These are phyloP conservation scores for Novakomyces olei DNA, from an alignment of 805 yeast genomes.

Conservation along the genomic window DNA sequence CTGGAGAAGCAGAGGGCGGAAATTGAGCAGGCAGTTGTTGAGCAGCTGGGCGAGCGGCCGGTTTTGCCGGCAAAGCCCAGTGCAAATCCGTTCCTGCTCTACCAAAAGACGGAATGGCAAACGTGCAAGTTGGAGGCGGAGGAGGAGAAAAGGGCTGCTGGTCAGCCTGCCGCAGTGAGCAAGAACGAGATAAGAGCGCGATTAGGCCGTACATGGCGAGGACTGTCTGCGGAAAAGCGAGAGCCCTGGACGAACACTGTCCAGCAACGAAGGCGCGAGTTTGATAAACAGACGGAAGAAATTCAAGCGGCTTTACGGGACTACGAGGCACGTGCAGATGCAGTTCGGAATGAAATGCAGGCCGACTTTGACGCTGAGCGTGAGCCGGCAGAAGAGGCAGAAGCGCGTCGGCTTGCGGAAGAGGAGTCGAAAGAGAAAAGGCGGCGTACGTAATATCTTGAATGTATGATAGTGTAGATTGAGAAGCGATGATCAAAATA, in stretches of 20 bases:
- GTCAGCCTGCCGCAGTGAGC: constrained; percentile 16
- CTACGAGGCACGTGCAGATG: not conserved
- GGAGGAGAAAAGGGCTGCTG: constrained; percentile 12
- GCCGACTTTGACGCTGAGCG: not conserved
- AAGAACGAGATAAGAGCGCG: constrained; percentile 21
- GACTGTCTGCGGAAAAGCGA: constrained; percentile 17
- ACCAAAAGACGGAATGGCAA: constrained; percentile 23
- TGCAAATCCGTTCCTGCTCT: constrained; percentile 21
- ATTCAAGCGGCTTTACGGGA: constrained; percentile 11
- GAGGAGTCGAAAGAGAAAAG: constrained; percentile 2
- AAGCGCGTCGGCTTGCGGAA: not conserved
- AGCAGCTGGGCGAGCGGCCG: constrained; percentile 19
- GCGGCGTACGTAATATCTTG: too few species aligned
- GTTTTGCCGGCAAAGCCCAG: constrained; percentile 19
- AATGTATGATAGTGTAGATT: too few species aligned
- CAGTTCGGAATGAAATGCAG: not conserved
- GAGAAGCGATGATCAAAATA: too few species aligned
- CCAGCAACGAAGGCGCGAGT: constrained; percentile 15
- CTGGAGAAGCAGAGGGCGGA: constrained; percentile 5
- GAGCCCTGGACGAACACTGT: constrained; percentile 18
- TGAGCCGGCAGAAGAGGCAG: constrained; percentile 1
- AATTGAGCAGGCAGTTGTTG: constrained; percentile 4
- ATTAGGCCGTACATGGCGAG: constrained; percentile 21
- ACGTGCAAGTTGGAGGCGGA: constrained; percentile 18
- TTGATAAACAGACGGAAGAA: constrained; percentile 16